Base-by-base conservation (phyloP, 352 stramenopile species). In the Phytophthora citrophthora region DNA sequence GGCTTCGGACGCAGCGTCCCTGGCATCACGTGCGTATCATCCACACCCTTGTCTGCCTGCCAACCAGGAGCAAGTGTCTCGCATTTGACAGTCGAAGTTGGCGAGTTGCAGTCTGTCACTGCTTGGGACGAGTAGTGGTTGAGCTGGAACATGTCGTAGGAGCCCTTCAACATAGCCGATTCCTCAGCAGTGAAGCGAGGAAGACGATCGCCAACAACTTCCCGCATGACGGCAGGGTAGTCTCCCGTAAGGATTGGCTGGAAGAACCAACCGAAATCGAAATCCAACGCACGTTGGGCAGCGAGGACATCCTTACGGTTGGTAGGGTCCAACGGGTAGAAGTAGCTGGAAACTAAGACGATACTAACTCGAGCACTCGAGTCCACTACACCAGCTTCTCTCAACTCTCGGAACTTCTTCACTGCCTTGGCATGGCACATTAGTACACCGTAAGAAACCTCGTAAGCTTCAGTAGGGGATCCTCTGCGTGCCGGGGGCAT, bases 141-240 rank as follows among this genome's bases (percentile, higher is more conserved):
- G 7, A 99, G 68, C 41, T 96, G 97, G 54, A 99, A 93, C 64
- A 98, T 95, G 58, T 99, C 96, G 62, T 86, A 87, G 12, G 87
- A 97, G 13, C 80, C 84, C 32, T 76, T 77, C 6, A 99, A 62
- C 13, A 90, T 45, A 27, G 74, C 72, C 18, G 83, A 69, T 63
- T 98, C 77, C 20, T 89, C 72, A 2, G 64, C 26, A 3, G 94
- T 97, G 63, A 99, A 98, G 38, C 56, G 40, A 11, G 95, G 95
- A n/a, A 99, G 77, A 15, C 89, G 79, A 20, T 83, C 71, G 1
- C 91, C 89, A 4, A 90, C 82, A 40, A 86, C 74, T 31, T 92
- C 59, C 40, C 83, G 85, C 95, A 99, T 98, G 39, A 90, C 74
- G 15, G 72, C 52, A 5, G 95, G 96, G 77, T 99, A 98, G 43